Base-by-base conservation (phyloP, 164 flowering plant genomes). In the Vitis rupestris region DNA sequence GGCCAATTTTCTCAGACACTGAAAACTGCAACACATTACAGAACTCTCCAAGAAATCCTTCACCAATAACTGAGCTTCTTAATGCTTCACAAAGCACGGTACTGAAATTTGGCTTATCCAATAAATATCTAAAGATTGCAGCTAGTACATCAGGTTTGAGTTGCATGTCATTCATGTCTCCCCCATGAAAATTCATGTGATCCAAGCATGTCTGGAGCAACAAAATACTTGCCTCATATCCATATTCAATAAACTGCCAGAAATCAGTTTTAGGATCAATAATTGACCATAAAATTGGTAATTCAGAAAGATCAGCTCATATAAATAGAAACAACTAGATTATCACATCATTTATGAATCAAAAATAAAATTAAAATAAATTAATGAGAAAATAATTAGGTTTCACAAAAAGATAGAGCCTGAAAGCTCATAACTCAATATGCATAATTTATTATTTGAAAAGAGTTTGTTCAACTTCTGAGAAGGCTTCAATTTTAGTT, bases 71-170 rank as follows among this genome's bases (percentile, higher is more conserved):
- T 3, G 44, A 14, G 72, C 64, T 75, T 62, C 76, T 76, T 16
- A 91, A 65, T 19, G 97, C 80, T 74, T 82, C 84, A 63, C 86
- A 80, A 17, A 93, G 77, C 23, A 91, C 79, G 2, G 97, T 86
- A 61, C 85, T 79, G 72, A 87, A 89, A 70, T 90, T 90, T 31
- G 97, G 93, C 59, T 73, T 82, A 44, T 75, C 82, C 84, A 95
- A 67, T 16, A 89, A 52, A 67, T 75, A 78, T 72, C 77, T 88
- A 63, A 95, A 85, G 49, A 88, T 47, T 17, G 84, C 71, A 19
- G 82, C 72, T 30, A 85, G 59, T 48, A 84, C 44, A 37, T 37
- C 81, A 19, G 75, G 81, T 61, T 86, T 83, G 74, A 79, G 57
- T 54, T 78, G 88, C 65, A 68, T 67, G 69, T 72, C 85, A 72